Percentiles rank a stretch among this genome's conserved stretches.
Evolutionary conservation across 176 grass and related monocot genomes (phyloP).

Genomic region (Zoysia pacifica): DNA sequence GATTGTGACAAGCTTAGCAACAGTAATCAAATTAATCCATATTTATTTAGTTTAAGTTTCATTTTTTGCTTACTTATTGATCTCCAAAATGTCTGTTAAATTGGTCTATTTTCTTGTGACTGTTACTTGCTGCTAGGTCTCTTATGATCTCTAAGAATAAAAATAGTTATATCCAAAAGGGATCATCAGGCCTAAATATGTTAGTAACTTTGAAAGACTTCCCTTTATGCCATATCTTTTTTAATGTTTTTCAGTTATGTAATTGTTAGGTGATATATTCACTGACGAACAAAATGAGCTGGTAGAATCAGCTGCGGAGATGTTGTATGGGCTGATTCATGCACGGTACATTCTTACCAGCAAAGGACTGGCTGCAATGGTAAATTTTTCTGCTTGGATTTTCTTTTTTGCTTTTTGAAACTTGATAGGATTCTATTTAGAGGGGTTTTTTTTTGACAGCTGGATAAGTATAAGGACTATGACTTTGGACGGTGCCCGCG

Average conservation of each 20-base stretch:
- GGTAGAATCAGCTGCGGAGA: conserved; percentile 91
- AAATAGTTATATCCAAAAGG: neutral
- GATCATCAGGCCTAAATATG: neutral
- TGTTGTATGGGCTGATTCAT: conserved; percentile 92
- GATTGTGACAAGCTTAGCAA: neutral
- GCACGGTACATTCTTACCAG: conserved; percentile 88
- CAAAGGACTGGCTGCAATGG: conserved; percentile 87
- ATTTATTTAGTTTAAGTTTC: neutral
- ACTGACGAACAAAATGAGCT: conserved; percentile 84
- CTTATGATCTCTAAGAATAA: neutral
- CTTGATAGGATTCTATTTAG: conserved; percentile 7
- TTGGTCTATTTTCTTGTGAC: no score
- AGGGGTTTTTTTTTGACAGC: conserved; percentile 42
- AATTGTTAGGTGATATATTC: conserved; percentile 37
- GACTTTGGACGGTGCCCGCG: conserved; percentile 83
- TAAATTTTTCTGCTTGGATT: conserved; percentile 32
- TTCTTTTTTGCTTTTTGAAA: neutral
- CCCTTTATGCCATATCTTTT: no score
- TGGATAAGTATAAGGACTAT: conserved; percentile 84
- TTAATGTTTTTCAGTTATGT: neutral
- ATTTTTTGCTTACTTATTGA: neutral
- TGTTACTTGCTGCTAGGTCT: neutral
- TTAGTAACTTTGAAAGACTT: no score
- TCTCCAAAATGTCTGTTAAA: neutral
- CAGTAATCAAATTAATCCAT: neutral